Base-by-base conservation (phyloP, 2,329 filamentous ascomycete species). In the Cladophialophora chaetospira region DNA sequence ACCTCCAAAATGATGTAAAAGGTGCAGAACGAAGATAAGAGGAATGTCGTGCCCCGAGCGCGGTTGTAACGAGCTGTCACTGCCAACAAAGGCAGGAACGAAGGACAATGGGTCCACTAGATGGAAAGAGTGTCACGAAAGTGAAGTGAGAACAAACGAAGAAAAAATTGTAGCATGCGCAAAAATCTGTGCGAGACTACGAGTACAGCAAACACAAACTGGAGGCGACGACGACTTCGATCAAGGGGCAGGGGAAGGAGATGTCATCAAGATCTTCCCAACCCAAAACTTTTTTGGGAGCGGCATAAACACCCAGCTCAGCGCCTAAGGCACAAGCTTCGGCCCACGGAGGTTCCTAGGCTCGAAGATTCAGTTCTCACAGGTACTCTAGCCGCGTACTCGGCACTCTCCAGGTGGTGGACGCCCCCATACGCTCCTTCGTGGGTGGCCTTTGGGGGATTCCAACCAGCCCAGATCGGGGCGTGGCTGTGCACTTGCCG, bases 41-140 rank as follows among this genome's bases (percentile, higher is more conserved):
- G 50, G 52, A 57, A 36, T 40, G 49, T n/a, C 35, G 40, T 40
- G 26, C 48, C 48, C 48, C 21, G 46, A 38, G 10, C 17, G 15
- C 50, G 38, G 51, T 44, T 29, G 50, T 55, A 55, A 57, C 31
- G 51, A 57, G 48, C 40, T 50, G 58, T 42, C 49, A 53, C 52
- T 50, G 53, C 61, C 55, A 54, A 48, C 46, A 44, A 54, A 35
- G 53, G 58, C 51, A 63, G 57, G 47, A 63, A 58, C 49, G 62
- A 59, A 55, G 33, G 57, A 58, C 53, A 55, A 45, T 9, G 52
- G 49, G 28, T 40, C 29, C 21, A 15, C 17, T 19, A 36, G 43
- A 25, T 52, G 38, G 52, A 58, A 61, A 52, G 57, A 63, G 58
- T 58, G 60, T 60, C 49, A 63, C 51, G 54, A 61, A 61, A 29